Conservation (phyloP, 2,329 filamentous ascomycete genomes). For the Botrytis sinoallii region DNA sequence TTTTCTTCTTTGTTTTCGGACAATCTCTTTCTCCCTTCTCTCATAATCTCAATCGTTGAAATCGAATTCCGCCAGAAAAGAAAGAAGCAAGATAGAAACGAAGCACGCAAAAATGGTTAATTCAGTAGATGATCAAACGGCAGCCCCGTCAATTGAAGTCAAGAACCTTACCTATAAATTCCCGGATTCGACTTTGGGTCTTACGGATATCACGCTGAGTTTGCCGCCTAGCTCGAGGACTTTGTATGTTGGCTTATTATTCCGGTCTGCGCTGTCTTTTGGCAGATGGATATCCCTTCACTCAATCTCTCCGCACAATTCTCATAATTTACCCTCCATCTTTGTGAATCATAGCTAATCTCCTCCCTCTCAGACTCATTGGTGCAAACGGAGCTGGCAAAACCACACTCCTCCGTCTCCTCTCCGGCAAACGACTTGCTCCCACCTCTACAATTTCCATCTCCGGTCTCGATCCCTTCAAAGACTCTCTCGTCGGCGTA, state of each 20-base stretch:
- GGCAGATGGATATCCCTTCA: background rate
- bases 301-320: background rate
- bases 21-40: background rate
- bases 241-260: conserved; percentile 61
- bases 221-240: conserved; percentile 41
- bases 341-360: conserved; percentile 49
- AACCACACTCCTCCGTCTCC: conserved; percentile 86
- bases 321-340: background rate
- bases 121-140: conserved; percentile 22
- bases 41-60: background rate
- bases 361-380: conserved; percentile 76
- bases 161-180: conserved; percentile 82
- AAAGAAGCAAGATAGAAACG: background rate
- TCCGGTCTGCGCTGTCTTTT: background rate
- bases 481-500: conserved; percentile 83
- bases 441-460: conserved; percentile 72
- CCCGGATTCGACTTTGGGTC: conserved; percentile 76
- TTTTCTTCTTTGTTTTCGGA: background rate
- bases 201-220: conserved; percentile 68
- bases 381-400: conserved; percentile 97
- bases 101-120: background rate
- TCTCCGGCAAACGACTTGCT: conserved; percentile 91
- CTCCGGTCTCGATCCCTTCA: conserved; percentile 86
- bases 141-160: conserved; percentile 57
- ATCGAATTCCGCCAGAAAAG: background rate